These are phyloP conservation scores for Solanum peruvianum DNA, from an alignment of 257 asterid genomes.

Conservation along the genomic window DNA sequence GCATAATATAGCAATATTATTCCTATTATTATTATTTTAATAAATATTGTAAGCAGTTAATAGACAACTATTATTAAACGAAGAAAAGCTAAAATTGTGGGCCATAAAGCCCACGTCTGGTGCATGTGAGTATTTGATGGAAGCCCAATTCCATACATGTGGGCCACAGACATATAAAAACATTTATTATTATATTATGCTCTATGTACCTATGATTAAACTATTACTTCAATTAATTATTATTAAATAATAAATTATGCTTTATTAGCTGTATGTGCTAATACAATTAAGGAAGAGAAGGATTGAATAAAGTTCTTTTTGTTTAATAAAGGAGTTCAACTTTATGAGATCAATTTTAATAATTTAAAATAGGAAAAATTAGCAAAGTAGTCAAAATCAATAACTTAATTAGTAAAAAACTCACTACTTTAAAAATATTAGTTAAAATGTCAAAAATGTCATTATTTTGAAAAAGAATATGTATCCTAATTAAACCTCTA, in stretches of 20 bases:
- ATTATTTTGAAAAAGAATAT: too few relatives aligned
- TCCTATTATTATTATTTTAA: too few relatives aligned
- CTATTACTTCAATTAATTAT: not conserved
- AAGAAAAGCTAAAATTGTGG: not conserved
- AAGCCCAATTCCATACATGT: not conserved
- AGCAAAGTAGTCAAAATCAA: too few relatives aligned
- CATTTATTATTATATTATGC: not conserved
- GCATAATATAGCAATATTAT: too few relatives aligned
- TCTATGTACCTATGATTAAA: not conserved
- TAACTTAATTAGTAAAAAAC: too few relatives aligned
- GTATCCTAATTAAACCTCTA: too few relatives aligned
- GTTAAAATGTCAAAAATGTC: too few relatives aligned
- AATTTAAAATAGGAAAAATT: too few relatives aligned
- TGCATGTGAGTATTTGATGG: slow-evolving; percentile 17
- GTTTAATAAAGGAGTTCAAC: not conserved
- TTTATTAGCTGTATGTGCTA: not conserved
- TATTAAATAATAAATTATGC: not conserved
- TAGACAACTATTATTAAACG: accelerated
- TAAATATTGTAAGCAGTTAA: accelerated
- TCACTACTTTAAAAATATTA: too few relatives aligned
- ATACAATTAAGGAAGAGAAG: not conserved
- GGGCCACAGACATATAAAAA: not conserved
- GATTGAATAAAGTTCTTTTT: not conserved
- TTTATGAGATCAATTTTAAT: not conserved
- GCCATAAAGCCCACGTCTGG: not conserved